phyloP scores from a whole-genome alignment of 2,329 filamentous ascomycete genomes.

The Xylariomycetidae sp. region DNA sequence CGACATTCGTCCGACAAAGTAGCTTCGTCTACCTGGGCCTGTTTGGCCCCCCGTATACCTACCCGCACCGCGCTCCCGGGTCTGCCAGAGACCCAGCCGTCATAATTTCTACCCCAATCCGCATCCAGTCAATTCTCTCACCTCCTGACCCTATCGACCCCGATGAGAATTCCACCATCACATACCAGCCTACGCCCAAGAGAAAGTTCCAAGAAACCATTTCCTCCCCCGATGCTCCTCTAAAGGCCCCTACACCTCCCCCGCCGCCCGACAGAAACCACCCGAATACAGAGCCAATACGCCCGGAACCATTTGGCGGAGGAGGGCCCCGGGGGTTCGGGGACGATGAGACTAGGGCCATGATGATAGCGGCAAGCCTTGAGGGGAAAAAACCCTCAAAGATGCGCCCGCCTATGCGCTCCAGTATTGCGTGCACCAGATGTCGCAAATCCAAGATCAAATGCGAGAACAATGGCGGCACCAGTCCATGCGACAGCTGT shows the following conservation, averaged over 20 bases:
- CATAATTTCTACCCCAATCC: slow-evolving; percentile 47
- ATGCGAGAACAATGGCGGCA: slow-evolving; percentile 73
- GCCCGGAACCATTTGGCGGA: slow-evolving; percentile 16
- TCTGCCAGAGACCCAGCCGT: slow-evolving; percentile 38
- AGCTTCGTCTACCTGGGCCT: slow-evolving; percentile 11
- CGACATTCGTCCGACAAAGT: too few species aligned
- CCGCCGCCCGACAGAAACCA: slow-evolving; percentile 19
- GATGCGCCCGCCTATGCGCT: slow-evolving; percentile 59
- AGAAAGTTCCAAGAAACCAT: slow-evolving; percentile 33
- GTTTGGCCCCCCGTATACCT: too few species aligned
- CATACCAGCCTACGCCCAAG: slow-evolving; percentile 30
- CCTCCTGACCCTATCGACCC: slow-evolving; percentile 36
- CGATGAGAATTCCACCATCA: slow-evolving; percentile 30
- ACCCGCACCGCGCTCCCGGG: too few species aligned
- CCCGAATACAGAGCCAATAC: slow-evolving; percentile 20
- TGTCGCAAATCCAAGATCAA: slow-evolving; percentile 83
- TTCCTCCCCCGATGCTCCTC: slow-evolving; percentile 22
- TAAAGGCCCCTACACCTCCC: slow-evolving; percentile 22
- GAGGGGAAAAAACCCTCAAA: slow-evolving; percentile 39
- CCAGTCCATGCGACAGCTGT: slow-evolving; percentile 70
- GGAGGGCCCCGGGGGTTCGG: slow-evolving; percentile 18
- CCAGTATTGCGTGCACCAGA: slow-evolving; percentile 71
- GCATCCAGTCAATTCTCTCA: slow-evolving; percentile 48
- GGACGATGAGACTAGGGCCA: slow-evolving; percentile 27
- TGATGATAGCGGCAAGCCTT: slow-evolving; percentile 25